These are phyloP conservation scores for Aspergillus wentii DNA, from an alignment of 495 filamentous ascomycete genomes.

Conservation along the genomic window DNA sequence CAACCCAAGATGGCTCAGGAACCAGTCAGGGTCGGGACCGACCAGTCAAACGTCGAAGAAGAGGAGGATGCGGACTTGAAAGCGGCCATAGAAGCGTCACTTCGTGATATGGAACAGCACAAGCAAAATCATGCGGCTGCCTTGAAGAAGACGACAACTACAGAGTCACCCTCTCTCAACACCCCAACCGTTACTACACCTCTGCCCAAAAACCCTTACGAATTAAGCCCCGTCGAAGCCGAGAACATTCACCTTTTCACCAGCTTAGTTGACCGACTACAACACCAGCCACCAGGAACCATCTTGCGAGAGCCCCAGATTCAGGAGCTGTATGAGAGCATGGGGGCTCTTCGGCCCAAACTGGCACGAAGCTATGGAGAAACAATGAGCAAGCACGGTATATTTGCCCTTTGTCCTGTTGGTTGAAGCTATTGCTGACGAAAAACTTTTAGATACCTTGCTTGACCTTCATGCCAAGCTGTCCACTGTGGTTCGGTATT, in stretches of 20 bases:
- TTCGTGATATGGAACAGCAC: conserved; percentile 97
- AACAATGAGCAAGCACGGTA: conserved; percentile 99
- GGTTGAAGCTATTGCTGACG: conserved; percentile 19
- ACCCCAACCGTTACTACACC: conserved; percentile 23
- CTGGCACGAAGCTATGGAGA: conserved; percentile 94
- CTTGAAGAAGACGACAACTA: conserved; percentile 60
- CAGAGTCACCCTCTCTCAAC: conserved; percentile 22
- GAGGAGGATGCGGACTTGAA: conserved; percentile 89
- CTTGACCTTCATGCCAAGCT: conserved; percentile 93
- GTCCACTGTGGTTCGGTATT: conserved; percentile 96
- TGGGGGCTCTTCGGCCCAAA: conserved; percentile 86
- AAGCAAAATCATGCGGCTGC: conserved; percentile 82
- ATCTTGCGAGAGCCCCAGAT: conserved; percentile 95
- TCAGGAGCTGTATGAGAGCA: conserved; percentile 96
- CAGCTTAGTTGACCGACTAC: conserved; percentile 88
- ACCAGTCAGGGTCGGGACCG: conserved; percentile 7
- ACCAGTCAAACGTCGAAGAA: conserved; percentile 14
- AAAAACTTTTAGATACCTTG: conserved; percentile 61
- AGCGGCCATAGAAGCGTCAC: conserved; percentile 92
- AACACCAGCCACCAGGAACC: conserved; percentile 92
- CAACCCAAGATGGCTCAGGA: conserved; percentile 46
- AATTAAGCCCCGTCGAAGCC: conserved; percentile 87
- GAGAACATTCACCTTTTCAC: conserved; percentile 98
- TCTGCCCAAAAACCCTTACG: conserved; percentile 83
- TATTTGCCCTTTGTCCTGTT: conserved; percentile 18